Percentiles rank a stretch among this genome's conserved stretches.
Evolutionary conservation across 257 asterid genomes (phyloP).

Genomic region (Sherardia arvensis): DNA sequence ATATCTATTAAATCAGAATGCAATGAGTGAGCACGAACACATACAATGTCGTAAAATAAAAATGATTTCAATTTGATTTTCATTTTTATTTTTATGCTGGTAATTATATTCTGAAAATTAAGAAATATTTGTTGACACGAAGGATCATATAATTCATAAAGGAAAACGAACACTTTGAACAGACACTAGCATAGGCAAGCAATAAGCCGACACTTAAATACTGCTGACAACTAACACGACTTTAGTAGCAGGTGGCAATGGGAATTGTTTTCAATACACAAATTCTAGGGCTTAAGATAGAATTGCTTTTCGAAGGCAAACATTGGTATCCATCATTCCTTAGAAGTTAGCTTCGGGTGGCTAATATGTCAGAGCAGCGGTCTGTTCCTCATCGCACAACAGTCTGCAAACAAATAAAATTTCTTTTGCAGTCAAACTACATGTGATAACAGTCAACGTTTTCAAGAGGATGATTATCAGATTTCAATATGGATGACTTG

Average conservation of each 20-base stretch:
- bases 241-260: neutral
- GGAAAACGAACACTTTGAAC: neutral
- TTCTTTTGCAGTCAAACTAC: neutral
- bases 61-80: no score
- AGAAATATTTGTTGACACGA: neutral
- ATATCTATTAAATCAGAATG: no score
- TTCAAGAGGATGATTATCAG: no score
- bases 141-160: neutral
- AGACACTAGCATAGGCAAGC: neutral
- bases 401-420: no score
- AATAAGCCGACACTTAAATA: neutral
- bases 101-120: no score
- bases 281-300: neutral
- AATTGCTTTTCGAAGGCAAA: neutral
- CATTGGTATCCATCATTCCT: neutral
- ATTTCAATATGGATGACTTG: no score
- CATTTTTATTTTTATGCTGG: neutral
- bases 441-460: neutral
- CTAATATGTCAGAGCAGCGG: neutral
- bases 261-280: neutral
- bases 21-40: no score
- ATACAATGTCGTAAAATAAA: no score
- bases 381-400: neutral
- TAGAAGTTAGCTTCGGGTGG: neutral
- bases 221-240: neutral